Evolutionary conservation across 2,329 filamentous ascomycete genomes (phyloP).

Genomic region (Aspergillus awamori): DNA sequence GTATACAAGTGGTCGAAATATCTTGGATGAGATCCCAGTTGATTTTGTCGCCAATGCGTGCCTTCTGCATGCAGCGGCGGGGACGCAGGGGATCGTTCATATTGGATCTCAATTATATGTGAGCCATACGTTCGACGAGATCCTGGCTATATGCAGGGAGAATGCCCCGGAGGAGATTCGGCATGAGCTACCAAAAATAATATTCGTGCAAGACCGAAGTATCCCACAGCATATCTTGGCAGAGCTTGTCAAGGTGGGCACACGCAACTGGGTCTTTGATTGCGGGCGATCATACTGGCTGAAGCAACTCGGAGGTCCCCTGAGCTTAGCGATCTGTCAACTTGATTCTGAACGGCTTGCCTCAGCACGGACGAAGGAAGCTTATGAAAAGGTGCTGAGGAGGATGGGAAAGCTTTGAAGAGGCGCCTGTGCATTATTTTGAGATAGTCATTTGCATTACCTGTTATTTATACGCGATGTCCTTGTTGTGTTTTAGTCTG

Average conservation of each 20-base stretch:
- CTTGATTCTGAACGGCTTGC: constrained; percentile 30
- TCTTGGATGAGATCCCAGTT: constrained; percentile 37
- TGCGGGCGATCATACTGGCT: constrained; percentile 39
- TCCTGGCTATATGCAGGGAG: constrained; percentile 22
- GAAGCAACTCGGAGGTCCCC: constrained; percentile 33
- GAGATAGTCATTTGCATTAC: not conserved
- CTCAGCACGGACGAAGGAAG: constrained; percentile 22
- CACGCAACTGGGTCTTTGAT: constrained; percentile 37
- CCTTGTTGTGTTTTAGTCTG: not conserved
- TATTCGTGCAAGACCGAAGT: constrained; percentile 33
- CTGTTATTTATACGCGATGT: not conserved
- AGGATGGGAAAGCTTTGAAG: constrained; percentile 26
- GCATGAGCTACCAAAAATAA: constrained; percentile 27
- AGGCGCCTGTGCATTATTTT: not conserved
- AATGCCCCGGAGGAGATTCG: constrained; percentile 27
- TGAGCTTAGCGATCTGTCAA: constrained; percentile 31
- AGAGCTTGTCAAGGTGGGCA: constrained; percentile 36
- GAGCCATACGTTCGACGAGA: constrained; percentile 32
- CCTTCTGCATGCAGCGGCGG: constrained; percentile 34
- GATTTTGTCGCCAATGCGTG: constrained; percentile 39
- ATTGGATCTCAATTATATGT: constrained; percentile 35
- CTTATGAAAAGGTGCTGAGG: constrained; percentile 23
- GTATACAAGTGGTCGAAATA: constrained; percentile 32
- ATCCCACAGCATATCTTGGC: constrained; percentile 34
- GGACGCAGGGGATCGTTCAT: constrained; percentile 34